These are phyloP conservation scores for Vachellia pachyceras DNA, from an alignment of 306 rosid species.

Conservation along the genomic window DNA sequence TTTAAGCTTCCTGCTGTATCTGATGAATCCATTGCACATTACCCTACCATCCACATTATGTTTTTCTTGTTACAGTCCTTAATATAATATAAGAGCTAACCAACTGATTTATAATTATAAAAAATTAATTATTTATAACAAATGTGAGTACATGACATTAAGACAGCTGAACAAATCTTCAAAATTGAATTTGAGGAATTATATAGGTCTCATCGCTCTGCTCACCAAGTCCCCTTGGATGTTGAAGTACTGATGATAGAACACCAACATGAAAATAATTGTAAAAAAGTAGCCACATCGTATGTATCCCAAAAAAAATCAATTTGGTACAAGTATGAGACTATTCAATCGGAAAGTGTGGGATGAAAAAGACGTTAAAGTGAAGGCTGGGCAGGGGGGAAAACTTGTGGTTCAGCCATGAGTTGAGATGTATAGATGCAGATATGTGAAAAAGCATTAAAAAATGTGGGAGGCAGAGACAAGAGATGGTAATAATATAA, in stretches of 20 bases:
- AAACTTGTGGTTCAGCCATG: constrained; percentile 10
- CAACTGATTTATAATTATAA: too few relatives aligned
- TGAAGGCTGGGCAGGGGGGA: not conserved
- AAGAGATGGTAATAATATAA: constrained; percentile 22
- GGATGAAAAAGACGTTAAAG: constrained; percentile 26
- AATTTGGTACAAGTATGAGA: not conserved
- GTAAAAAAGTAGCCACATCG: not conserved
- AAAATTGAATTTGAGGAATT: not conserved
- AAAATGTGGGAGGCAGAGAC: too few relatives aligned
- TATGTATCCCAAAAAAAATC: not conserved
- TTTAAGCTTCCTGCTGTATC: constrained; percentile 1
- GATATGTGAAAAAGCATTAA: not conserved
- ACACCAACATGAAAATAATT: not conserved
- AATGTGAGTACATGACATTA: too few relatives aligned
- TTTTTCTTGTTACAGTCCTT: too few relatives aligned
- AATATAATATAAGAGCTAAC: too few relatives aligned
- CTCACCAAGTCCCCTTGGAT: too few relatives aligned
- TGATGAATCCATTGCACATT: not conserved
- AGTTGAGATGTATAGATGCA: not conserved
- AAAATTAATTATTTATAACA: too few relatives aligned
- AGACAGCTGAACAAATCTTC: not conserved
- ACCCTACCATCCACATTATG: not conserved
- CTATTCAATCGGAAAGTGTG: not conserved
- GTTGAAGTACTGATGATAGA: not conserved
- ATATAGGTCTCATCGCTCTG: not conserved